Evolutionary conservation across 352 stramenopile species (phyloP).

Genomic region (Phytopythium cucurbitacearum): DNA sequence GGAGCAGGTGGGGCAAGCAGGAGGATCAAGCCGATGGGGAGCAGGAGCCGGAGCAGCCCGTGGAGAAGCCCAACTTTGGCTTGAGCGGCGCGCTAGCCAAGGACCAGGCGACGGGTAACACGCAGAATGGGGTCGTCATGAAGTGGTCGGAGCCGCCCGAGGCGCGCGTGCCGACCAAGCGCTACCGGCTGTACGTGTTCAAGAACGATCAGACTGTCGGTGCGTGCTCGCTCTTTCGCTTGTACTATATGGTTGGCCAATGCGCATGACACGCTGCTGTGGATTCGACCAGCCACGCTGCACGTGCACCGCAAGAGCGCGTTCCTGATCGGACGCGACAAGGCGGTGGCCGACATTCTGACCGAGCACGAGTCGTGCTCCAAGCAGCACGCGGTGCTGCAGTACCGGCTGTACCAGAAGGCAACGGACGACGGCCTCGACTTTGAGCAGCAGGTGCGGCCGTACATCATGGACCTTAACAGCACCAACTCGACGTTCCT

Average conservation of each 20-base stretch:
- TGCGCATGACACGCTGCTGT: no score
- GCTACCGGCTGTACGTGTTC: conserved; percentile 98
- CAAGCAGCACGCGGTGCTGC: conserved; percentile 97
- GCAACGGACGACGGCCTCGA: conserved; percentile 49
- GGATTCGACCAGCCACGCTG: conserved; percentile 71
- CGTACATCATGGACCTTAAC: conserved; percentile 98
- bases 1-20: conserved; percentile 63
- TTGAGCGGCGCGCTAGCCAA: conserved; percentile 95
- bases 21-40: conserved; percentile 40
- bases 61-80: conserved; percentile 96
- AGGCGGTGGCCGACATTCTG: conserved; percentile 92
- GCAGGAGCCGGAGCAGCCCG: conserved; percentile 28
- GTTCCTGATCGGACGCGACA: conserved; percentile 94
- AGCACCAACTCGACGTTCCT: conserved; percentile 98
- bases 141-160: conserved; percentile 98
- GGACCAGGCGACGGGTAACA: conserved; percentile 93
- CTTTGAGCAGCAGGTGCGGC: conserved; percentile 68
- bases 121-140: conserved; percentile 95
- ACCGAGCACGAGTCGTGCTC: conserved; percentile 94
- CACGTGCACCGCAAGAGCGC: conserved; percentile 95
- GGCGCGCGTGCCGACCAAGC: conserved; percentile 85
- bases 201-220: conserved; percentile 84
- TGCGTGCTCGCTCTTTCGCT: conserved; percentile 16
- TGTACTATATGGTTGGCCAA: background rate
- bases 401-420: conserved; percentile 89